Evolutionary conservation across 108 stramenopile species (phyloP), one percentile per base, ranked within the genome.

Genomic region (Skeletonema marinoi): DNA sequence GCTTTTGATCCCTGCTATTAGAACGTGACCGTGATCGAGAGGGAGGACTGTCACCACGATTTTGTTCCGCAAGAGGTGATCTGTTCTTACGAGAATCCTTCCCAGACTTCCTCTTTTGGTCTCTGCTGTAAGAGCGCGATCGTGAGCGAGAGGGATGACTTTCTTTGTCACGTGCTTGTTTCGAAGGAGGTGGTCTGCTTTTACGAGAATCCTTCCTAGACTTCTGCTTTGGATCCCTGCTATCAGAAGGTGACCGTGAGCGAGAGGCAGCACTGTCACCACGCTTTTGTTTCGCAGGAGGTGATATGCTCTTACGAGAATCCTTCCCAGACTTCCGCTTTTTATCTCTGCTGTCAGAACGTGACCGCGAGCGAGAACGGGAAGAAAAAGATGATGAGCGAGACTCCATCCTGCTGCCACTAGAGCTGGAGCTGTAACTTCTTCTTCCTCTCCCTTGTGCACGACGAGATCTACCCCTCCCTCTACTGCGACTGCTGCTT

Each of bases 371-470:
- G n/a, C 48, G 32, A 21, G 80, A 81, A 36, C 68, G 65, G 58
- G 71, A 72, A 1, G 80, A 81, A 65, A 56, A 56, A 10, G 54
- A 56, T 25, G 54, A 56, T 56, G 54, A 56, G 7, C 54, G 33
- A 29, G 54, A 59, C 16, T 3, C 19, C 36, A 39, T 36, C 7
- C 17, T 41, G 21, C 67, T 68, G 10, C 54, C 59, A 60, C 59
- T 60, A 9, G 65, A 32, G n/a, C n/a, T n/a, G n/a, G n/a, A n/a
- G n/a, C 80, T 77, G 61, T 68, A 78, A 38, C 83, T 76, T 33
- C 78, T 70, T 64, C 84, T 31, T 31, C 84, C 41, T 59, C 84
- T 14, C 41, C 80, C 50, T 2, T 59, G 67, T 4, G 30, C 67
- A 8, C 63, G 41, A 58, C 78, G 78, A 77, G 46, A 14, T 38